These are phyloP conservation scores for Termitomyces sp. DNA, from an alignment of 768 basidiomycete genomes.

Conservation along the genomic window DNA sequence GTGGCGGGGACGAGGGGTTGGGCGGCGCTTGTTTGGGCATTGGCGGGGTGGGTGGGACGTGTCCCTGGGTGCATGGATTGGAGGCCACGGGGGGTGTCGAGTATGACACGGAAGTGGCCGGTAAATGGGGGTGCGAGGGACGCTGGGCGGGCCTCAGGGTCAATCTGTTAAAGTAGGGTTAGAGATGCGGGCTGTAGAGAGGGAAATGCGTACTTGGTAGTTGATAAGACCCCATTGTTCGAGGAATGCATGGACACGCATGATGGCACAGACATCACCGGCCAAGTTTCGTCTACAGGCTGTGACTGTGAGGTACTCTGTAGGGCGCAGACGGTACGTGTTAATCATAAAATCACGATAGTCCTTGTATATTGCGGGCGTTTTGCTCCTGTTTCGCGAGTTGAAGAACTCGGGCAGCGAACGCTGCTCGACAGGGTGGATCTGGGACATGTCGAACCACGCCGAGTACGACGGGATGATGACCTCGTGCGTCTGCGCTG, in stretches of 20 bases:
- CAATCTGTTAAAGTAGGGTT: slow-evolving; percentile 55
- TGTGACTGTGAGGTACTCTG: slow-evolving; percentile 95
- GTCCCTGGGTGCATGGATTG: slow-evolving; percentile 89
- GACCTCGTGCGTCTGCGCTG: slow-evolving; percentile 94
- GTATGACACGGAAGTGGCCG: slow-evolving; percentile 95
- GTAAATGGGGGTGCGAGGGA: slow-evolving; percentile 96
- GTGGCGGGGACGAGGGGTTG: slow-evolving; percentile 37
- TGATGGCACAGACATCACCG: slow-evolving; percentile 96
- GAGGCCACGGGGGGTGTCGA: slow-evolving; percentile 94
- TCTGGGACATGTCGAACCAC: slow-evolving; percentile 96
- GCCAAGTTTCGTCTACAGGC: slow-evolving; percentile 95
- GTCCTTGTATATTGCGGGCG: slow-evolving; percentile 96
- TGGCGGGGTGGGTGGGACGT: slow-evolving; percentile 42
- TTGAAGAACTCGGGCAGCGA: slow-evolving; percentile 99
- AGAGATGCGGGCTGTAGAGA: neutral
- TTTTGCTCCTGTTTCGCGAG: slow-evolving; percentile 90
- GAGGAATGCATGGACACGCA: slow-evolving; percentile 97
- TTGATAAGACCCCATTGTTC: slow-evolving; percentile 99
- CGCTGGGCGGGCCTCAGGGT: slow-evolving; percentile 93
- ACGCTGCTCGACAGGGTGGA: slow-evolving; percentile 88
- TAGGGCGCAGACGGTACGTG: slow-evolving; percentile 90
- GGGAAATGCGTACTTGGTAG: slow-evolving; percentile 71
- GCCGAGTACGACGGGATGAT: slow-evolving; percentile 96
- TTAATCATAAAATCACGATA: slow-evolving; percentile 99
- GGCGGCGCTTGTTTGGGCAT: slow-evolving; percentile 30